phyloP scores from a whole-genome alignment of 2,329 filamentous ascomycete species.

The Colletotrichum orbiculare region DNA sequence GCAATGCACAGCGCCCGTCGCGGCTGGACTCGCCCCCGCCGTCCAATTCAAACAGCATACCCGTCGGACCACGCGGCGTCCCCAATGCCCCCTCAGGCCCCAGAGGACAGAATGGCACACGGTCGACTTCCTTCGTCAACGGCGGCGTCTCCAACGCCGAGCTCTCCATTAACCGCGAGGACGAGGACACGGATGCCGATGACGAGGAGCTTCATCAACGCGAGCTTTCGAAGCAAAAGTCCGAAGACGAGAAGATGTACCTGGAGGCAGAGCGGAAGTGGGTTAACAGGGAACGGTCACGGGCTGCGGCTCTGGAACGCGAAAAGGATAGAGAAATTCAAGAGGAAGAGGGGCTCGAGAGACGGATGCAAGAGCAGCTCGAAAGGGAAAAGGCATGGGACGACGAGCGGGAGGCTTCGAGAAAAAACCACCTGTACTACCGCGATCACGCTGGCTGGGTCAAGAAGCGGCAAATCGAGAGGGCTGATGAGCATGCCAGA shows the following conservation, averaged over 20 bases:
- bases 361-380: conserved; percentile 77
- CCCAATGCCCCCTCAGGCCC: conserved; percentile 79
- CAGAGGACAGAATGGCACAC: conserved; percentile 72
- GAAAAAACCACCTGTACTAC: conserved; percentile 85
- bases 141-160: conserved; percentile 75
- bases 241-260: conserved; percentile 83
- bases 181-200: conserved; percentile 87
- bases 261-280: conserved; percentile 89
- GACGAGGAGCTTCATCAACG: conserved; percentile 87
- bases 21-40: conserved; percentile 79
- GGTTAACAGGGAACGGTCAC: conserved; percentile 87
- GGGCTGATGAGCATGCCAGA: conserved; percentile 76
- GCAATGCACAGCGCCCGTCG: conserved; percentile 74
- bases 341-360: conserved; percentile 73
- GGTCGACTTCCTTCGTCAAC: conserved; percentile 81
- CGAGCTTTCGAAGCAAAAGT: conserved; percentile 75
- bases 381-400: conserved; percentile 78
- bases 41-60: conserved; percentile 76
- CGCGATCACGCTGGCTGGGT: conserved; percentile 87
- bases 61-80: conserved; percentile 77
- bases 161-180: conserved; percentile 71
- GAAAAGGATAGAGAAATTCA: conserved; percentile 84
- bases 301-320: conserved; percentile 85
- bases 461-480: conserved; percentile 79
- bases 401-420: conserved; percentile 82